Conservation (phyloP, 768 basidiomycete species). For the Mycena chlorophos region DNA sequence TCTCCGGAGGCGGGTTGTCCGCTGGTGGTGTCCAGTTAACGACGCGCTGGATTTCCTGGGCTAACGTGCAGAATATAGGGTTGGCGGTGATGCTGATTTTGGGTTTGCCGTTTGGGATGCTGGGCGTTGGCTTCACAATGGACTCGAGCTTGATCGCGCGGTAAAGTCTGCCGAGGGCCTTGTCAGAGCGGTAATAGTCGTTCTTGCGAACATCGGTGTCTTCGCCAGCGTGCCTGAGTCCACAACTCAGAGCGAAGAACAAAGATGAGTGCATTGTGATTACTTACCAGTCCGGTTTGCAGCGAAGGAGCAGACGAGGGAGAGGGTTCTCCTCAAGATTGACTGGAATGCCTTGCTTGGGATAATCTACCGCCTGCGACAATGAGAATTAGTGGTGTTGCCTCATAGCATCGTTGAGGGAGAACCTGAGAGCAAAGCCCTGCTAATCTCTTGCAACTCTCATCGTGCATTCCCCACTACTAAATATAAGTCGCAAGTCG, state of each 20-base stretch:
- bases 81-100: constrained; percentile 31
- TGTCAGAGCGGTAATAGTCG: constrained; percentile 70
- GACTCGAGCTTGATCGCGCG: constrained; percentile 52
- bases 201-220: constrained; percentile 50
- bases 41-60: constrained; percentile 31
- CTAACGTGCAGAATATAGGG: constrained; percentile 39
- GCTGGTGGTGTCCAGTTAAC: constrained; percentile 28
- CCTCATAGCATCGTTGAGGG: background rate
- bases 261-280: background rate
- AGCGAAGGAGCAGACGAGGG: constrained; percentile 58
- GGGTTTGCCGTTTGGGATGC: constrained; percentile 6
- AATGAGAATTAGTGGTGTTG: background rate
- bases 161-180: constrained; percentile 72
- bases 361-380: constrained; percentile 73
- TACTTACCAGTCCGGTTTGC: constrained; percentile 69
- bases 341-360: constrained; percentile 73
- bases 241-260: background rate
- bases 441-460: constrained; percentile 57
- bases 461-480: constrained; percentile 63
- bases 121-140: background rate
- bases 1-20: constrained; percentile 28
- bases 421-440: constrained; percentile 55
- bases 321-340: constrained; percentile 45
- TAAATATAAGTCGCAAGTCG: constrained; percentile 4
- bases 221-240: constrained; percentile 54